Percentiles rank a stretch among this genome's conserved stretches.
phyloP scores from a whole-genome alignment of 345 rosid genomes.

The Reutealis trisperma region DNA sequence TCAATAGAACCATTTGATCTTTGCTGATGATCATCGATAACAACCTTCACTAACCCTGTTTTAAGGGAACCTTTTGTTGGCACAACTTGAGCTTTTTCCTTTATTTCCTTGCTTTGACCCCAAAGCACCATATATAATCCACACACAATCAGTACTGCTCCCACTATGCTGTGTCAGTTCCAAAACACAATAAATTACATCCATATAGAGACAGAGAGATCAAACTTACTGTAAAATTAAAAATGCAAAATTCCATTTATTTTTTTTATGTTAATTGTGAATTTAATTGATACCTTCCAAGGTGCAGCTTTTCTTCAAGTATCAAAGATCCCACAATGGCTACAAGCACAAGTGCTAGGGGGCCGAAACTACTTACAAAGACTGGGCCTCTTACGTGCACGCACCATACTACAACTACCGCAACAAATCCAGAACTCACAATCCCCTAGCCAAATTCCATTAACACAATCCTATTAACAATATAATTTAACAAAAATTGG shows the following conservation, averaged over 20 bases:
- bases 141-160: slow-evolving; percentile 14
- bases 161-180: slow-evolving; percentile 4
- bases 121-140: slow-evolving; percentile 25
- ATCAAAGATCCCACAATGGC: slow-evolving; percentile 44
- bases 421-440: slow-evolving; percentile 37
- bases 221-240: no score
- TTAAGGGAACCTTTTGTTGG: background rate
- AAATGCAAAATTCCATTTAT: no score
- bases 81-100: background rate
- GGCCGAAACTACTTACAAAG: slow-evolving; percentile 43
- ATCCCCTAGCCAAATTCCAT: slow-evolving; percentile 11
- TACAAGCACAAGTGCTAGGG: slow-evolving; percentile 42
- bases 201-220: no score
- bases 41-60: background rate
- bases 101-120: slow-evolving; percentile 16
- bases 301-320: slow-evolving; percentile 40
- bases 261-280: no score
- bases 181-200: no score
- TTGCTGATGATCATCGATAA: background rate
- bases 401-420: slow-evolving; percentile 38
- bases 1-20: background rate
- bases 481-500: background rate
- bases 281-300: slow-evolving; percentile 42
- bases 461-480: background rate
- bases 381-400: slow-evolving; percentile 46